Conservation (phyloP, 2,329 filamentous ascomycete genomes). For the Trichophyton verrucosum region DNA sequence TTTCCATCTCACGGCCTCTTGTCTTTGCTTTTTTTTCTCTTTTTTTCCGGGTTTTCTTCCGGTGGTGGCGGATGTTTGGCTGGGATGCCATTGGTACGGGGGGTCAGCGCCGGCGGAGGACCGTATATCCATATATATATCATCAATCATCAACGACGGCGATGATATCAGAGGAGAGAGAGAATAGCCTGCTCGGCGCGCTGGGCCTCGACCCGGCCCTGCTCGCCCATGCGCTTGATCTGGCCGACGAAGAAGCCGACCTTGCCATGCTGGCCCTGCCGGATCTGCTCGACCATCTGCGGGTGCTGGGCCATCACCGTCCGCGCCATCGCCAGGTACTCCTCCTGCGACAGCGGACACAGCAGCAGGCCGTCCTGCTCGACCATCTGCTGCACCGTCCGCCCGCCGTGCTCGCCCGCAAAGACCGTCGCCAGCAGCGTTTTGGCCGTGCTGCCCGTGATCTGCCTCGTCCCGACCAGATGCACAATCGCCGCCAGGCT, state of each 20-base stretch:
- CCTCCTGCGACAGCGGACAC: slow-evolving; percentile 41
- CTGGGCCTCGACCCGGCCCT: slow-evolving; percentile 50
- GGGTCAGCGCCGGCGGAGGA: no score
- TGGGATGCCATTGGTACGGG: no score
- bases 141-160: neutral
- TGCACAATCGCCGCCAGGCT: slow-evolving; percentile 36
- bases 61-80: no score
- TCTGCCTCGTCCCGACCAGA: slow-evolving; percentile 31
- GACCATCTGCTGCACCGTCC: slow-evolving; percentile 42
- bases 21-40: neutral
- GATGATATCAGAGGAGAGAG: slow-evolving; percentile 23
- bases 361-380: slow-evolving; percentile 45
- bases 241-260: slow-evolving; percentile 56
- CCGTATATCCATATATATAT: neutral
- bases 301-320: slow-evolving; percentile 43
- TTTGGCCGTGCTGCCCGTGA: slow-evolving; percentile 49
- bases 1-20: neutral
- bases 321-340: slow-evolving; percentile 45
- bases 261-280: slow-evolving; percentile 51
- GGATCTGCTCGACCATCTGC: slow-evolving; percentile 48
- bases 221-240: slow-evolving; percentile 50
- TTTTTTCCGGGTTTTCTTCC: no score
- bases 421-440: slow-evolving; percentile 46
- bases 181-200: slow-evolving; percentile 45
- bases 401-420: slow-evolving; percentile 31